Conservation (phyloP, 495 filamentous ascomycete genomes). For the Neurospora sp. region DNA sequence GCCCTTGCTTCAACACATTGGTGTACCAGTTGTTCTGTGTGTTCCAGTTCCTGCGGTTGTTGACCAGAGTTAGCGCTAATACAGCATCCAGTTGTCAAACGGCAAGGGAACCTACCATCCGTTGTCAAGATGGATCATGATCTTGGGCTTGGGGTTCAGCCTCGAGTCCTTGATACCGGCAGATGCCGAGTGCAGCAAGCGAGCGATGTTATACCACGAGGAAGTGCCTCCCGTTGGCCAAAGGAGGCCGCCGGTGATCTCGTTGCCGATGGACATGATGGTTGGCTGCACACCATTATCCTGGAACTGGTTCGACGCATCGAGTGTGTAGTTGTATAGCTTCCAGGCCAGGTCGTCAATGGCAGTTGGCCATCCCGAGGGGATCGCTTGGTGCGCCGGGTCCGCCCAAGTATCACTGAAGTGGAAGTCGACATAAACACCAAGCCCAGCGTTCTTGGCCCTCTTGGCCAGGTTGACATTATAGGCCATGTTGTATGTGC, state of each 20-base stretch:
- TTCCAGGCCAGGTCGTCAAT: conserved; percentile 49
- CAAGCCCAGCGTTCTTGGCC: conserved; percentile 52
- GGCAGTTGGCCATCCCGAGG: conserved; percentile 49
- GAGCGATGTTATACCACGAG: conserved; percentile 48
- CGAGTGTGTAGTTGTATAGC: conserved; percentile 56
- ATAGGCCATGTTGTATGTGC: conserved; percentile 59
- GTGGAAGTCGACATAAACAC: conserved; percentile 61
- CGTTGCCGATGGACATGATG: conserved; percentile 61
- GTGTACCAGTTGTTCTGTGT: conserved; percentile 56
- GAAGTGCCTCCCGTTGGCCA: conserved; percentile 48
- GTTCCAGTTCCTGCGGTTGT: conserved; percentile 38
- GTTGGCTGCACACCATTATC: conserved; percentile 41
- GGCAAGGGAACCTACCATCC: conserved; percentile 36
- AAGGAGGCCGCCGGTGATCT: conserved; percentile 53
- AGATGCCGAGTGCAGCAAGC: conserved; percentile 50
- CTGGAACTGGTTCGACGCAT: conserved; percentile 50
- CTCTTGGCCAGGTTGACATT: conserved; percentile 56
- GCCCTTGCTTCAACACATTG: conserved; percentile 41
- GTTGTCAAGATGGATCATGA: conserved; percentile 62
- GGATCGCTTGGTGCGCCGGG: conserved; percentile 38
- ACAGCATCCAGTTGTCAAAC: background rate
- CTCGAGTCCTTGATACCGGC: conserved; percentile 52
- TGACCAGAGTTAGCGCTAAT: background rate
- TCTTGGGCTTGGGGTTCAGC: conserved; percentile 44
- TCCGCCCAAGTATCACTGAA: conserved; percentile 57